Evolutionary conservation across 768 basidiomycete genomes (phyloP).

Genomic region (Chalciporus piperatus): DNA sequence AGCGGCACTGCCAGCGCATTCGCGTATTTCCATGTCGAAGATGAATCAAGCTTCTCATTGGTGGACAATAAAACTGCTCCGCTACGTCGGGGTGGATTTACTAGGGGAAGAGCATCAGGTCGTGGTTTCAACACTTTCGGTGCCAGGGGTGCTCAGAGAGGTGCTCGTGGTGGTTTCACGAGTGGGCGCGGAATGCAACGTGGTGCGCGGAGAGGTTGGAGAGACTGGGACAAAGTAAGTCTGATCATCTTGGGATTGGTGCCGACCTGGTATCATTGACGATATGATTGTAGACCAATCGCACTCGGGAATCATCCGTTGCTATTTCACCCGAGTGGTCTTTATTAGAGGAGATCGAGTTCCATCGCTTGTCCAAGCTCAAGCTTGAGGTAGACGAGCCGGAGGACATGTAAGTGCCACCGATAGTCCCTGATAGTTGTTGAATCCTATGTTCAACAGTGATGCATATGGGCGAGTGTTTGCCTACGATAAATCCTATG

Average conservation of each 20-base stretch:
- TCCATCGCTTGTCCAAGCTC: slow-evolving; percentile 86
- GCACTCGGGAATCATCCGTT: slow-evolving; percentile 89
- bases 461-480: slow-evolving; percentile 87
- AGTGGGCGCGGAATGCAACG: slow-evolving; percentile 44
- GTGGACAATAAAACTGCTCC: slow-evolving; percentile 84
- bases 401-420: slow-evolving; percentile 74
- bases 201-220: slow-evolving; percentile 67
- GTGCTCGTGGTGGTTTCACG: slow-evolving; percentile 42
- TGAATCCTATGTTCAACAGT: slow-evolving; percentile 37
- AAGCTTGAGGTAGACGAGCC: slow-evolving; percentile 92
- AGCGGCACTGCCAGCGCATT: slow-evolving; percentile 90
- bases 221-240: slow-evolving; percentile 91
- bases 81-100: slow-evolving; percentile 68
- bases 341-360: slow-evolving; percentile 97
- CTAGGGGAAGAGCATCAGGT: slow-evolving; percentile 44
- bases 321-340: slow-evolving; percentile 89
- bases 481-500: slow-evolving; percentile 91
- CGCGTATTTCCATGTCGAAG: slow-evolving; percentile 97
- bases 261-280: background rate
- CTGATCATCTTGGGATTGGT: background rate
- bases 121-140: slow-evolving; percentile 36
- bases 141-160: slow-evolving; percentile 44
- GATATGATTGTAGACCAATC: slow-evolving; percentile 55
- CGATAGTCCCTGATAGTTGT: background rate
- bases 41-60: slow-evolving; percentile 94